Conservation (phyloP, 1,284 basidiomycete genomes). For the Pisolithus thermaeus region DNA sequence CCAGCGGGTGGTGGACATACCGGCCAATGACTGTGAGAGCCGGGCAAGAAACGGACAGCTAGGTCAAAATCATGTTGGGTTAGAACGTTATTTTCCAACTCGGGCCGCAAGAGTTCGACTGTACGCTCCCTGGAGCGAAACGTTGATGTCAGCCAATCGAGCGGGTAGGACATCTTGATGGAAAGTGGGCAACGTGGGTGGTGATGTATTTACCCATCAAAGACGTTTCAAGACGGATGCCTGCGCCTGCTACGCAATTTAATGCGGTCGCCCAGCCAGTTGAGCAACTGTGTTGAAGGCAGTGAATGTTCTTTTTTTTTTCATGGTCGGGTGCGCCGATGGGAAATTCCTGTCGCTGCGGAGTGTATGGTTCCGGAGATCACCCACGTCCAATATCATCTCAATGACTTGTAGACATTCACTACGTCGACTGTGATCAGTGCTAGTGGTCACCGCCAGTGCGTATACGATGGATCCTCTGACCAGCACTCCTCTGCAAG, state of each 20-base stretch:
- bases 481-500: constrained; percentile 32
- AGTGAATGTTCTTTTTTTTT: background rate
- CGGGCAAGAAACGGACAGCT: constrained; percentile 46
- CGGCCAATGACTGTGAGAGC: constrained; percentile 36
- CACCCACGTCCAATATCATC: background rate
- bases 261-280: too few relatives aligned
- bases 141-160: constrained; percentile 36
- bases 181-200: background rate
- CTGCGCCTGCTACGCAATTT: too few relatives aligned
- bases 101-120: constrained; percentile 47
- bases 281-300: too few relatives aligned
- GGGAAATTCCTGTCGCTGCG: background rate
- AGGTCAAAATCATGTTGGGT: constrained; percentile 50
- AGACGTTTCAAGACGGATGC: too few relatives aligned
- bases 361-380: too few relatives aligned
- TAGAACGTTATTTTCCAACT: constrained; percentile 51
- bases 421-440: background rate
- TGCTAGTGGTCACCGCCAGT: background rate
- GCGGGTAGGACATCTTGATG: constrained; percentile 21
- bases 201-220: background rate
- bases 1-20: constrained; percentile 26
- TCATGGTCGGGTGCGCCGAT: background rate
- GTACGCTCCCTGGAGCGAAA: constrained; percentile 33
- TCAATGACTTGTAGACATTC: too few relatives aligned
- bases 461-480: background rate